Evolutionary conservation across 306 rosid species (phyloP).

Genomic region (Acmispon strigosus): DNA sequence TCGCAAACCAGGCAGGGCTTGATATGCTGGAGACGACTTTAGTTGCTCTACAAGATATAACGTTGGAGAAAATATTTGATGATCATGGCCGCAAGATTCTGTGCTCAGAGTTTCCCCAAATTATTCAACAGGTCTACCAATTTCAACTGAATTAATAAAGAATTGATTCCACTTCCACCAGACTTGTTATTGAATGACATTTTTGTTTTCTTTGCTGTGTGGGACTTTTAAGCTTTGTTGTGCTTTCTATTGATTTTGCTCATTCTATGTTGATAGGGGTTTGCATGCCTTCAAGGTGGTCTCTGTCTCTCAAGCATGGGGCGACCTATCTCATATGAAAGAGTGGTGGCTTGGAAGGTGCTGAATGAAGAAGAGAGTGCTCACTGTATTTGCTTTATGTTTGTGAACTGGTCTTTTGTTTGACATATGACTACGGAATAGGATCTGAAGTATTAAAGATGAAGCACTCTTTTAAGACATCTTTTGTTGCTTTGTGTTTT

Average conservation of each 20-base stretch:
- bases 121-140: constrained; percentile 74
- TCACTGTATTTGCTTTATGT: constrained; percentile 92
- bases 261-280: constrained; percentile 50
- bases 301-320: constrained; percentile 99
- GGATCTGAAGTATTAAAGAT: neutral
- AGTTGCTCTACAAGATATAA: constrained; percentile 87
- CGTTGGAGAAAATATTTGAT: constrained; percentile 86
- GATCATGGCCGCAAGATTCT: constrained; percentile 86
- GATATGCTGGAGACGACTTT: constrained; percentile 99
- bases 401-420: constrained; percentile 93
- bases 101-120: constrained; percentile 88
- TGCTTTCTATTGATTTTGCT: neutral
- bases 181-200: neutral
- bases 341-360: constrained; percentile 99
- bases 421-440: constrained; percentile 25
- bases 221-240: neutral
- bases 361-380: constrained; percentile 95
- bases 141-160: neutral
- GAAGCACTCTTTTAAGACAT: constrained; percentile 12
- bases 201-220: too few species aligned
- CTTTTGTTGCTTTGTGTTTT: constrained; percentile 11
- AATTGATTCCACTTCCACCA: neutral
- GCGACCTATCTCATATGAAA: constrained; percentile 86
- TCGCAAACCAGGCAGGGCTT: constrained; percentile 94
- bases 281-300: constrained; percentile 94